phyloP scores from a whole-genome alignment of 257 asterid genomes.

The Solanum sejunctum region DNA sequence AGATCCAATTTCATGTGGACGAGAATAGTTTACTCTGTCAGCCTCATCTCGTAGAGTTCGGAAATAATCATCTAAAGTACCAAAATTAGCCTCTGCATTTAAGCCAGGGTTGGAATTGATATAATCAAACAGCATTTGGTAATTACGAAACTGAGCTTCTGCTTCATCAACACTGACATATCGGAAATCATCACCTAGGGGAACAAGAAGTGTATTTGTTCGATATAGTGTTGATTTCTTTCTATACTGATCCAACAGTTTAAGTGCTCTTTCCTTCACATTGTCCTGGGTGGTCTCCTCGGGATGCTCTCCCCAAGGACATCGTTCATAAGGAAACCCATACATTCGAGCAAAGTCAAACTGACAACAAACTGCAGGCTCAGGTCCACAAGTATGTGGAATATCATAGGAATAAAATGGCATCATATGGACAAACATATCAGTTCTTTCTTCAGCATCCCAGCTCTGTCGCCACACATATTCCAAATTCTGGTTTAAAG shows the following conservation, averaged over 20 bases:
- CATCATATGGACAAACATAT: slow-evolving; percentile 99
- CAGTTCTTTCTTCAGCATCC: slow-evolving; percentile 95
- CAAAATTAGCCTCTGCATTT: slow-evolving; percentile 90
- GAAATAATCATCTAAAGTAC: slow-evolving; percentile 89
- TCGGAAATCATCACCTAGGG: slow-evolving; percentile 98
- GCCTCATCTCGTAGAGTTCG: slow-evolving; percentile 71
- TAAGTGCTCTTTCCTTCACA: slow-evolving; percentile 81
- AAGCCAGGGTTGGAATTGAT: slow-evolving; percentile 79
- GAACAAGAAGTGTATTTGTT: slow-evolving; percentile 91
- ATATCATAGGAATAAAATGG: slow-evolving; percentile 95
- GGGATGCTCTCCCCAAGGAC: slow-evolving; percentile 93
- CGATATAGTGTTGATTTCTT: slow-evolving; percentile 91
- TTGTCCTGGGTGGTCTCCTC: slow-evolving; percentile 83
- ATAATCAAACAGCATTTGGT: slow-evolving; percentile 78
- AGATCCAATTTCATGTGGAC: slow-evolving; percentile 67
- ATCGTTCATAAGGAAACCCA: slow-evolving; percentile 75
- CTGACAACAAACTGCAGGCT: slow-evolving; percentile 98
- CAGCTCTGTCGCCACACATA: slow-evolving; percentile 95
- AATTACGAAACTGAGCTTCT: slow-evolving; percentile 95
- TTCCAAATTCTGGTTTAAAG: slow-evolving; percentile 70
- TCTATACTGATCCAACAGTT: slow-evolving; percentile 75
- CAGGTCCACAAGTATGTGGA: slow-evolving; percentile 99
- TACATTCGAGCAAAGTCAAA: slow-evolving; percentile 95
- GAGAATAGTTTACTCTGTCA: slow-evolving; percentile 70
- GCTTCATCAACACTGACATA: slow-evolving; percentile 93